A percentile compares a stretch with the other conserved stretches of the same genome.
phyloP scores from a whole-genome alignment of 768 basidiomycete species.

The Trametes coccinea region DNA sequence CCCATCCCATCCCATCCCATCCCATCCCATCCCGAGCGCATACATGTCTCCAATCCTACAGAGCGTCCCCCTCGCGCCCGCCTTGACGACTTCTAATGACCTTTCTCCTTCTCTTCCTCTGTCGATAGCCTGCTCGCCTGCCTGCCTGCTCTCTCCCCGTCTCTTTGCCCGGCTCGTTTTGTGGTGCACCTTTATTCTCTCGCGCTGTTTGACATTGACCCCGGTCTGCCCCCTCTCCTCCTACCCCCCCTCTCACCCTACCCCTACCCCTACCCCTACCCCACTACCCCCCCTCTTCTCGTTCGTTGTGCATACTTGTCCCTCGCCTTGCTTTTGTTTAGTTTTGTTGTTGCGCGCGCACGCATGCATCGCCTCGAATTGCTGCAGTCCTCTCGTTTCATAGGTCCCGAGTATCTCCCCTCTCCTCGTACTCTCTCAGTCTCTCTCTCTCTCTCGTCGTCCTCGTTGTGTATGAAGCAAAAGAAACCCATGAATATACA shows the following conservation, averaged over 20 bases:
- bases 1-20: neutral
- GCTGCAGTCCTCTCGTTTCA: conserved; percentile 3
- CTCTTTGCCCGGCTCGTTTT: conserved; percentile 5
- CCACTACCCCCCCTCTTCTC: conserved; percentile 24
- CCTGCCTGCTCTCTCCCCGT: neutral
- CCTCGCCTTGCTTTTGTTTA: conserved; percentile 5
- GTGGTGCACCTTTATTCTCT: conserved; percentile 1
- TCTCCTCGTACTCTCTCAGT: too few species aligned
- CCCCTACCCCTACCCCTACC: conserved; percentile 21
- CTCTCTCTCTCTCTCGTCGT: neutral
- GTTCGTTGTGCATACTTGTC: conserved; percentile 25
- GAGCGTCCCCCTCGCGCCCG: neutral
- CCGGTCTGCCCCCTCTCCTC: conserved; percentile 1
- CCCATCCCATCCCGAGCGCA: neutral
- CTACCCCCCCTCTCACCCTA: conserved; percentile 4
- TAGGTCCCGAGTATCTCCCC: neutral
- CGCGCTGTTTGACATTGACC: conserved; percentile 14
- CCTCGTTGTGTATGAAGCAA: conserved; percentile 23
- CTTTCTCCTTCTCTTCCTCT: conserved; percentile 2
- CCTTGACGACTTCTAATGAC: conserved; percentile 20
- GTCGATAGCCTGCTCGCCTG: conserved; percentile 1
- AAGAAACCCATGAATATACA: conserved; percentile 12
- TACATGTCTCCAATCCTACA: neutral
- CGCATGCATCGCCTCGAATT: neutral
- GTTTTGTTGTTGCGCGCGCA: conserved; percentile 11